These are phyloP conservation scores for Schoenoplectus tabernaemontani DNA, from an alignment of 202 grass and related monocot genomes.

Conservation along the genomic window DNA sequence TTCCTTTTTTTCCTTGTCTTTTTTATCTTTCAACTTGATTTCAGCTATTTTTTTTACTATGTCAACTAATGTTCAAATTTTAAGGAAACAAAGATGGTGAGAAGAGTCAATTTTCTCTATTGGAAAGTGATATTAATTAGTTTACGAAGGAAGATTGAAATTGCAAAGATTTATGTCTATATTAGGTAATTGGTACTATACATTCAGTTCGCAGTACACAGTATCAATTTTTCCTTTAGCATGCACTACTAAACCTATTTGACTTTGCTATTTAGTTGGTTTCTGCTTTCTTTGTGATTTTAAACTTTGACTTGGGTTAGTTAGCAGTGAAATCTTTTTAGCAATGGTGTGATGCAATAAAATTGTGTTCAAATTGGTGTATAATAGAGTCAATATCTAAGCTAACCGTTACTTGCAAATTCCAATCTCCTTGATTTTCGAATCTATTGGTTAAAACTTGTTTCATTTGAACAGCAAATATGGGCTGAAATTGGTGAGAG, in stretches of 20 bases:
- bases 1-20: background rate
- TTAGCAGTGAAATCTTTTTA: background rate
- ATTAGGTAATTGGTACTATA: background rate
- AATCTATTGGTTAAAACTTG: background rate
- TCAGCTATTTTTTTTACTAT: background rate
- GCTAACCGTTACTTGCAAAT: too few species aligned
- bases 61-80: background rate
- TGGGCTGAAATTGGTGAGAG: constrained; percentile 78
- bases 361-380: background rate
- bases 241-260: background rate
- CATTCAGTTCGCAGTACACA: background rate
- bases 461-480: constrained; percentile 62
- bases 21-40: background rate
- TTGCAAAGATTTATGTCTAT: background rate
- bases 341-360: background rate
- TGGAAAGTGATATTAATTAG: background rate
- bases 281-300: background rate
- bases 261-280: background rate
- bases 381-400: too few species aligned
- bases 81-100: background rate
- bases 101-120: background rate
- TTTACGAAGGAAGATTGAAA: background rate
- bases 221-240: background rate
- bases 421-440: background rate
- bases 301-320: background rate